Conservation (phyloP, 768 basidiomycete genomes). For the Russula sp. region DNA sequence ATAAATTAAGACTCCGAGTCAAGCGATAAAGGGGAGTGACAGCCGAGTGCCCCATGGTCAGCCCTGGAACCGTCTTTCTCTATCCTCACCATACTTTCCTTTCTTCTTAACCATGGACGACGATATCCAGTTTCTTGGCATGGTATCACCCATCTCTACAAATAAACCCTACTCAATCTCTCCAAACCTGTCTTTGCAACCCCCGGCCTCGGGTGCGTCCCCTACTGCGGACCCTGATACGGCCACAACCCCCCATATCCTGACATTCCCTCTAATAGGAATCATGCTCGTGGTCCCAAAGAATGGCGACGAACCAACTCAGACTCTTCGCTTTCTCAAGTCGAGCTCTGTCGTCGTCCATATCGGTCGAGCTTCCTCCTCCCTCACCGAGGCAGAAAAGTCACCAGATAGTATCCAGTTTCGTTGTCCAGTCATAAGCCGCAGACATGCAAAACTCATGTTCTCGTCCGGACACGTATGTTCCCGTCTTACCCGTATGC, state of each 20-base stretch:
- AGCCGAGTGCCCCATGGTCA: background rate
- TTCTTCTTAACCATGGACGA: slow-evolving; percentile 15
- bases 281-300: slow-evolving; percentile 54
- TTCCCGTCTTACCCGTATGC: slow-evolving; percentile 7
- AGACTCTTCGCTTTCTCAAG: slow-evolving; percentile 49
- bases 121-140: slow-evolving; percentile 21
- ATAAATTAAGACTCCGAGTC: slow-evolving; percentile 11
- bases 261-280: slow-evolving; percentile 36
- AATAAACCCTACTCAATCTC: slow-evolving; percentile 1
- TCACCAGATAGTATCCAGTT: slow-evolving; percentile 54
- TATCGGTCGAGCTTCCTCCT: slow-evolving; percentile 62
- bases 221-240: background rate
- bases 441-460: slow-evolving; percentile 70
- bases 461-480: slow-evolving; percentile 68
- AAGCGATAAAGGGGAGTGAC: slow-evolving; percentile 19
- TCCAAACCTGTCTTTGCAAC: slow-evolving; percentile 5
- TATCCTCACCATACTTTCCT: background rate
- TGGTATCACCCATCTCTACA: background rate
- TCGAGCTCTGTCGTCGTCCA: slow-evolving; percentile 45
- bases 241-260: background rate
- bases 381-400: slow-evolving; percentile 38
- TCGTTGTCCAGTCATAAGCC: slow-evolving; percentile 72
- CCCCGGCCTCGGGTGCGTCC: slow-evolving; percentile 20
- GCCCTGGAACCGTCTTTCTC: background rate
- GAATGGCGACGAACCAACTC: slow-evolving; percentile 40